Conservation (phyloP, 441 rosid species). For the Gossypium trilobum region DNA sequence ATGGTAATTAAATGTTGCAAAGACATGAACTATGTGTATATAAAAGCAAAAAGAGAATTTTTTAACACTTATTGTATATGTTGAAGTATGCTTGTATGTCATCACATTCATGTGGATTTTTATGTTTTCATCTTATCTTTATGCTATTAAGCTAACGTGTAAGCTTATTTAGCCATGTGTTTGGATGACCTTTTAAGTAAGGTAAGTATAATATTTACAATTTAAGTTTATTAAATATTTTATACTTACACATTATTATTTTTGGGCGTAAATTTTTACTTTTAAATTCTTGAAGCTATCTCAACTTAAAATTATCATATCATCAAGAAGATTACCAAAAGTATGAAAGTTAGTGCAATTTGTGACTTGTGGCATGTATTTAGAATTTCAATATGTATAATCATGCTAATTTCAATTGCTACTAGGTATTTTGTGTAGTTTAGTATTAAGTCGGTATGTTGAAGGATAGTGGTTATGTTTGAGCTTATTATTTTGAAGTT, state of each 20-base stretch:
- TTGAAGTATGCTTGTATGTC: background rate
- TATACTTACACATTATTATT: too few relatives aligned
- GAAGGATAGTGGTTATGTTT: background rate
- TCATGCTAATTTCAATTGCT: background rate
- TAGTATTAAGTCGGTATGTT: background rate
- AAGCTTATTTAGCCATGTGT: background rate
- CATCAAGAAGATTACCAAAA: background rate
- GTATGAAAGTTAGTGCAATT: background rate
- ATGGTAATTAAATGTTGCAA: background rate
- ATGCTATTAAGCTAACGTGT: background rate
- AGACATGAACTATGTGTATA: background rate
- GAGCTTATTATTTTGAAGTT: background rate
- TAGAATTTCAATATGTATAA: background rate
- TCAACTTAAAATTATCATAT: background rate
- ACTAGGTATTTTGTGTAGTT: background rate
- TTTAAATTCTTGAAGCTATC: background rate
- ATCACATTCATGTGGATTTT: background rate
- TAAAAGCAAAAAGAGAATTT: background rate
- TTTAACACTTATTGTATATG: background rate
- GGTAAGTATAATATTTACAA: too few relatives aligned
- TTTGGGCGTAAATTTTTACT: background rate
- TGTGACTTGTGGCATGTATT: background rate
- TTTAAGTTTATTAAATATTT: background rate
- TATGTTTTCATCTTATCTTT: background rate
- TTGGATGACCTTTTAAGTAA: background rate